Evolutionary conservation across 257 asterid species (phyloP).

Genomic region (Plantago elongata): DNA sequence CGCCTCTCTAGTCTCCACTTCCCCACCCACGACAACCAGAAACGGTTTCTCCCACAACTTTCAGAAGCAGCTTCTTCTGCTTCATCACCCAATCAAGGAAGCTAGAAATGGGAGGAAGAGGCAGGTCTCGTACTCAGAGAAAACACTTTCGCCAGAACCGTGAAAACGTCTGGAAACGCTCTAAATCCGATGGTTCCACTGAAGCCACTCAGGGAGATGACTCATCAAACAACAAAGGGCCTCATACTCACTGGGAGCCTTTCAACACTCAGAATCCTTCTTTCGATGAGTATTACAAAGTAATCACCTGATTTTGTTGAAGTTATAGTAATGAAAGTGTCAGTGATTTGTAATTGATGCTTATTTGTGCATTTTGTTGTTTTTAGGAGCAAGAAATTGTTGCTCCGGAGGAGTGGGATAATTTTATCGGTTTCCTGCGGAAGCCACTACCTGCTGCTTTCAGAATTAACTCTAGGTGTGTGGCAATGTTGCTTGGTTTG

Average conservation of each 20-base stretch:
- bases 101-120: constrained; percentile 63
- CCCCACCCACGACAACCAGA: not conserved
- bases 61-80: not conserved
- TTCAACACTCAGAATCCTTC: constrained; percentile 59
- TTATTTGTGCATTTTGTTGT: not conserved
- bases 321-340: too few species aligned
- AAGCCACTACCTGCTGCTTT: constrained; percentile 89
- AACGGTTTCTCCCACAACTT: not conserved
- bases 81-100: not conserved
- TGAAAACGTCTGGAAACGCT: constrained; percentile 85
- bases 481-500: not conserved
- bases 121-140: constrained; percentile 92
- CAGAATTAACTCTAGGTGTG: constrained; percentile 84
- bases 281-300: constrained; percentile 89
- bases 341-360: not conserved
- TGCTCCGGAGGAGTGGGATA: constrained; percentile 76
- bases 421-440: constrained; percentile 52
- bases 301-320: constrained; percentile 10
- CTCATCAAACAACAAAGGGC: constrained; percentile 3
- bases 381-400: constrained; percentile 76
- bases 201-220: constrained; percentile 28
- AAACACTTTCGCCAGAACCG: constrained; percentile 77
- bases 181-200: constrained; percentile 49
- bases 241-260: constrained; percentile 54
- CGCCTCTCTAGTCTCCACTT: not conserved